Conservation (phyloP, 345 rosid species). For the Brassica carinata region DNA sequence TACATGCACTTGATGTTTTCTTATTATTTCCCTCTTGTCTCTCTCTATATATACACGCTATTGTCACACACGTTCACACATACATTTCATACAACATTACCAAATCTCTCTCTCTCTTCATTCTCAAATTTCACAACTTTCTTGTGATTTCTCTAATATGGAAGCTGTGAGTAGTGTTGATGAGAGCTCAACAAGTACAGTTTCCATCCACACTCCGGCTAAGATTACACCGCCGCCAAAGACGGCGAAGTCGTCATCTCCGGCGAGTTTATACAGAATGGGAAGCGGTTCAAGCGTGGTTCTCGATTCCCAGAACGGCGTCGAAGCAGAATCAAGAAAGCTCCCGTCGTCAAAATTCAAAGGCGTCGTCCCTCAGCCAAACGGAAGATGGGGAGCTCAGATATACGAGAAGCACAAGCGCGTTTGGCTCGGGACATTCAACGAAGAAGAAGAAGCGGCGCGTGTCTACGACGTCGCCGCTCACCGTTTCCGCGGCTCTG, state of each 20-base stretch:
- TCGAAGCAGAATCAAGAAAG: constrained; percentile 80
- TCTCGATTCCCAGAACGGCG: constrained; percentile 58
- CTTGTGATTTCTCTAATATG: constrained; percentile 26
- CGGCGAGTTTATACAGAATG: constrained; percentile 48
- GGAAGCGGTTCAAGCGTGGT: constrained; percentile 65
- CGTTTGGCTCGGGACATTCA: constrained; percentile 94
- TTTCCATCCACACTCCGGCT: constrained; percentile 1
- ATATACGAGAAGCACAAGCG: constrained; percentile 95
- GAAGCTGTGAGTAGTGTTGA: constrained; percentile 25
- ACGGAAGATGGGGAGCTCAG: constrained; percentile 97
- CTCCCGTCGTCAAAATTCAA: constrained; percentile 85
- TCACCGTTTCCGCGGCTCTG: constrained; percentile 83
- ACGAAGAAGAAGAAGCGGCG: constrained; percentile 81
- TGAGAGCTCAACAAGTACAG: constrained; percentile 28
- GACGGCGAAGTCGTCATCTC: constrained; percentile 25
- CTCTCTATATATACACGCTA: constrained; percentile 31
- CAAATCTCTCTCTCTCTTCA: constrained; percentile 28
- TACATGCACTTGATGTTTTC: constrained; percentile 38
- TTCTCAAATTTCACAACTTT: constrained; percentile 19
- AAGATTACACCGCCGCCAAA: background rate
- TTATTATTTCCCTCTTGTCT: constrained; percentile 27
- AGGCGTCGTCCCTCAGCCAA: constrained; percentile 97
- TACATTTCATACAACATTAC: background rate
- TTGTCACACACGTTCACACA: constrained; percentile 32
- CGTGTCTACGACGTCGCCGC: constrained; percentile 84